These are phyloP conservation scores for Xylaria sp. DNA, from an alignment of 2,329 filamentous ascomycete species.

Conservation along the genomic window DNA sequence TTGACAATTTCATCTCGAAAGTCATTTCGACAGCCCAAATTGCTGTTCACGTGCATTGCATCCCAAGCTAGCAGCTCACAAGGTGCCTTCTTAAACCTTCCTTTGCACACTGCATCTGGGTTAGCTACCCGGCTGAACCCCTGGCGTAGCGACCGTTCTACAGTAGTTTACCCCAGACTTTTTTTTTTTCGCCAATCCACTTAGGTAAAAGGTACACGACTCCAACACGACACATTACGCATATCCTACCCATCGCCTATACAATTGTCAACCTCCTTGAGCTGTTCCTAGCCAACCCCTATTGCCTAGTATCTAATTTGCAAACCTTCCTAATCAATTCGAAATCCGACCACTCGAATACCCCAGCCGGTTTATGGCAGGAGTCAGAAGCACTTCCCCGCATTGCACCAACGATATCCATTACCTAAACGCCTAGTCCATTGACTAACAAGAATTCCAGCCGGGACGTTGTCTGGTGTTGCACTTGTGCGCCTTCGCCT, in stretches of 20 bases:
- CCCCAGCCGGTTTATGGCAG: conserved; percentile 30
- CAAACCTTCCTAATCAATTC: conserved; percentile 23
- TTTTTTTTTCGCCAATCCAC: not conserved
- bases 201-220: not conserved
- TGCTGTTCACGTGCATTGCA: conserved; percentile 34
- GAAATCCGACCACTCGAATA: conserved; percentile 15
- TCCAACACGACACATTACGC: conserved; percentile 26
- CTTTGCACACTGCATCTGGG: conserved; percentile 7
- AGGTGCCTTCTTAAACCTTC: not conserved
- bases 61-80: conserved; percentile 5
- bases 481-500: conserved; percentile 28
- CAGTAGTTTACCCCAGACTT: conserved; percentile 31
- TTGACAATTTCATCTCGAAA: conserved; percentile 3
- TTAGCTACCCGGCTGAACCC: conserved; percentile 2
- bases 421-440: conserved; percentile 58
- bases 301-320: conserved; percentile 12
- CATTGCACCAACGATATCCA: conserved; percentile 53
- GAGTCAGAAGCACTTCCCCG: conserved; percentile 53
- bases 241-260: conserved; percentile 26
- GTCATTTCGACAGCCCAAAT: conserved; percentile 2
- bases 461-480: conserved; percentile 24
- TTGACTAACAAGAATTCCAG: conserved; percentile 61
- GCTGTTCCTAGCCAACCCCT: conserved; percentile 20
- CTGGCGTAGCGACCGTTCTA: conserved; percentile 1
- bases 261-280: conserved; percentile 2